Evolutionary conservation across 768 basidiomycete species (phyloP).

Genomic region (Leccinellum rugosiceps): DNA sequence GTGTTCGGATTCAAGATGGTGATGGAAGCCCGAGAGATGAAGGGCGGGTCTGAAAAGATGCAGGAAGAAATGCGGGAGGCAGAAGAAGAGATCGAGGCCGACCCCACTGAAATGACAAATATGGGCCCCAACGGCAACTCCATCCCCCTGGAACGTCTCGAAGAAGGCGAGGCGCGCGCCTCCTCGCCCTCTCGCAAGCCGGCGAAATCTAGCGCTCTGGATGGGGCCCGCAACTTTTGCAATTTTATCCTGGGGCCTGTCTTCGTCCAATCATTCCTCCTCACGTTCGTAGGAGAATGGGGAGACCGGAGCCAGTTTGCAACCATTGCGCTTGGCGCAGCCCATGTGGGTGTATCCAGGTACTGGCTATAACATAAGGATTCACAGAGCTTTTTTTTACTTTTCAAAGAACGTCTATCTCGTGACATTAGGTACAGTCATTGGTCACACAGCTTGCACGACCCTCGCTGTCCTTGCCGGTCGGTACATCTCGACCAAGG

Average conservation of each 20-base stretch:
- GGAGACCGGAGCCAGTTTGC: slow-evolving; percentile 97
- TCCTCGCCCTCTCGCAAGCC: slow-evolving; percentile 15
- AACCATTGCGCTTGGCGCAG: slow-evolving; percentile 92
- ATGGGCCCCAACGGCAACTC: slow-evolving; percentile 33
- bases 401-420: slow-evolving; percentile 79
- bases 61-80: slow-evolving; percentile 94
- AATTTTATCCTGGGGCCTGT: slow-evolving; percentile 85
- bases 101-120: slow-evolving; percentile 49
- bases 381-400: slow-evolving; percentile 2
- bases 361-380: neutral
- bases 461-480: slow-evolving; percentile 91
- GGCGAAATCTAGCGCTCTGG: slow-evolving; percentile 33
- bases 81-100: slow-evolving; percentile 91
- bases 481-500: slow-evolving; percentile 87
- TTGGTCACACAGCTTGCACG: slow-evolving; percentile 88
- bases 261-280: slow-evolving; percentile 90
- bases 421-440: slow-evolving; percentile 84
- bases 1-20: slow-evolving; percentile 91
- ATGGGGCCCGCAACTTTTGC: slow-evolving; percentile 80
- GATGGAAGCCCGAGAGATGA: slow-evolving; percentile 80
- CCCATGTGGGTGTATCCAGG: slow-evolving; percentile 63
- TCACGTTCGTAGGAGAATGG: slow-evolving; percentile 99
- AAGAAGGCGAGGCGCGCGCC: slow-evolving; percentile 52
- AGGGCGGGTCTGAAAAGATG: slow-evolving; percentile 73
- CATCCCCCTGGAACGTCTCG: slow-evolving; percentile 72